Evolutionary conservation across 2,329 filamentous ascomycete species (phyloP).

Genomic region (Calonectria montana): DNA sequence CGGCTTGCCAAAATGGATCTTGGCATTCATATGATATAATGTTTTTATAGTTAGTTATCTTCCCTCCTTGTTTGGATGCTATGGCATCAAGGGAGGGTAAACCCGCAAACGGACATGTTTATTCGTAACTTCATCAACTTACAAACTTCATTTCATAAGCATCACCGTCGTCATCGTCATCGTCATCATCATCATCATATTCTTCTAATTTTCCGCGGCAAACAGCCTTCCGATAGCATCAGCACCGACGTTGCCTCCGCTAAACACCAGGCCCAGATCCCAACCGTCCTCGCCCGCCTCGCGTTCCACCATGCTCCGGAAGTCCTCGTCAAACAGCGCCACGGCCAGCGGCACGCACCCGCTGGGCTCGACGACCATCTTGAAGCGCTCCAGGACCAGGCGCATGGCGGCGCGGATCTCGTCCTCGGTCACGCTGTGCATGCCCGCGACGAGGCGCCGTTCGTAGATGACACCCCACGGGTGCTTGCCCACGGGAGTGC

Average conservation of each 20-base stretch:
- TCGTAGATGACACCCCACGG: slow-evolving; percentile 85
- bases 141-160: neutral
- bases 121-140: neutral
- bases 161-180: neutral
- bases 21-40: neutral
- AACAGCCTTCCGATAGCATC: slow-evolving; percentile 66
- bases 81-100: neutral
- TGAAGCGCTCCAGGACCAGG: slow-evolving; percentile 87
- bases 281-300: slow-evolving; percentile 81
- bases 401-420: slow-evolving; percentile 83
- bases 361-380: slow-evolving; percentile 91
- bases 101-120: neutral
- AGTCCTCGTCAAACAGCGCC: slow-evolving; percentile 87
- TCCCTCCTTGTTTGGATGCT: neutral
- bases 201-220: slow-evolving; percentile 28
- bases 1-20: neutral
- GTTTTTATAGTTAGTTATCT: neutral
- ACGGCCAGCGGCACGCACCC: slow-evolving; percentile 87
- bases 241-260: slow-evolving; percentile 69
- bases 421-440: slow-evolving; percentile 82
- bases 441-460: slow-evolving; percentile 73
- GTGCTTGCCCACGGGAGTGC: slow-evolving; percentile 81
- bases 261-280: slow-evolving; percentile 73
- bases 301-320: slow-evolving; percentile 74
- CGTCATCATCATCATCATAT: neutral